Base-by-base conservation (phyloP, 1,284 basidiomycete species). In the Ustilago vetiveriae region DNA sequence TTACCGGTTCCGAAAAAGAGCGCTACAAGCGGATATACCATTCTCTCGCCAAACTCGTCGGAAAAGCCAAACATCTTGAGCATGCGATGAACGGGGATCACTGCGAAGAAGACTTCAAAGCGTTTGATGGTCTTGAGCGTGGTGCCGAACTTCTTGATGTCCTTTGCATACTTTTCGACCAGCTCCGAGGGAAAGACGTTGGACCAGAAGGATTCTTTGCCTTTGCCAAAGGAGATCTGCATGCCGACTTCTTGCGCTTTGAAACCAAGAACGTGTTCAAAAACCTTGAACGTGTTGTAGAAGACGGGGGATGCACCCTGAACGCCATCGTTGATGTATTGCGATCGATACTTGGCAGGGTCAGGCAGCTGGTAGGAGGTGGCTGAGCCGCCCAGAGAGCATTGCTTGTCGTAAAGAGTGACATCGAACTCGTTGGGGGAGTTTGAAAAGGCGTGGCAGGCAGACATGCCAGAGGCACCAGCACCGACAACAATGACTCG, bases 1-100 rank as follows among this genome's bases (percentile, higher is more conserved):
- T 88, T 88, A 2, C 87, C 86, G n/a, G 87, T 87, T 17, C 86
- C 87, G 85, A 87, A 81, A 80, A 88, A 88, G 32, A 88, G 82
- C 1, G 87, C 86, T 9, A 87, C 85, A 11, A 87, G 83, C 3
- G 87, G 86, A 62, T 86, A 87, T 6, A 88, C 85, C 82, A 88
- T 86, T 32, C 84, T 82, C 62, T 88, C 86, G 4, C 86, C 86
- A 68, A 88, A 88, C 54, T 85, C 86, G 43, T 74, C 65, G 2
- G 68, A 65, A 48, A 74, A 79, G 11, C 74, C 65, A 46, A 79
- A 77, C 53, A 79, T 49, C 42, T 60, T 64, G 26, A 79, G 48
- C 75, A 77, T 77, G 6, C 54, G 39, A 36, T 72, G 54, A 11
- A 78, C 75, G 9, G 76, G 76, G 41, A 78, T 75, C 21, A 76